Evolutionary conservation across 2,329 filamentous ascomycete species (phyloP).

Genomic region (Phyllosticta paracitricarpa): DNA sequence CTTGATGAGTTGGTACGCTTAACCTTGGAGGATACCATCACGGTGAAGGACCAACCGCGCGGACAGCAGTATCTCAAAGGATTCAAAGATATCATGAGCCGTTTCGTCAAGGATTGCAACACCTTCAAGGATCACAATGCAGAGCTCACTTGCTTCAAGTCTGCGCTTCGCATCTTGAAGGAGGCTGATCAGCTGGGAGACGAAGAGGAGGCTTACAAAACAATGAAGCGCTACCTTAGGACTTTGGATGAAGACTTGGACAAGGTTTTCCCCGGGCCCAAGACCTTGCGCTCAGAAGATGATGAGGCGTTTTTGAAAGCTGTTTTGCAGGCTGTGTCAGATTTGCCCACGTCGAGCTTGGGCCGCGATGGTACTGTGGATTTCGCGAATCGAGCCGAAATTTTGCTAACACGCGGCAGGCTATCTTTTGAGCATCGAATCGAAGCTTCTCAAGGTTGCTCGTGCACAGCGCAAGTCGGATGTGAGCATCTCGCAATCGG

Average conservation of each 20-base stretch:
- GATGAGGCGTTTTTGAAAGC: conserved; percentile 1
- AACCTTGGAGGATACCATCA: conserved; percentile 21
- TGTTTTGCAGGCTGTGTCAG: conserved; percentile 1
- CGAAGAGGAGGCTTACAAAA: conserved; percentile 9
- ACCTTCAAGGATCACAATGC: conserved; percentile 1
- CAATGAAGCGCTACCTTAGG: conserved; percentile 8
- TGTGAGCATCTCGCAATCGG: background rate
- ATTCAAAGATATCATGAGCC: conserved; percentile 16
- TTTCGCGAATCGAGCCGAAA: background rate
- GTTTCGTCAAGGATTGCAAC: conserved; percentile 1
- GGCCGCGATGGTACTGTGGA: background rate
- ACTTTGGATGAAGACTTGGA: conserved; percentile 4
- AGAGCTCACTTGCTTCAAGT: conserved; percentile 8
- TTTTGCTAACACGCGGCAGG: background rate
- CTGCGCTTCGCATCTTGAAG: conserved; percentile 1
- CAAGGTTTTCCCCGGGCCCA: background rate
- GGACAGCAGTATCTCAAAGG: conserved; percentile 23
- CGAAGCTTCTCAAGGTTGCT: conserved; percentile 4
- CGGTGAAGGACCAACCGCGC: conserved; percentile 24
- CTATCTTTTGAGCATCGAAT: conserved; percentile 7
- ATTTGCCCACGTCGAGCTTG: conserved; percentile 3
- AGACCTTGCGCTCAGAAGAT: background rate
- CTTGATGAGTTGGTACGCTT: conserved; percentile 20
- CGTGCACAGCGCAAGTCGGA: background rate
- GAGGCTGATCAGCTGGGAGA: background rate